Base-by-base conservation (phyloP, 306 rosid genomes). In the Astragalus glycyphyllos region DNA sequence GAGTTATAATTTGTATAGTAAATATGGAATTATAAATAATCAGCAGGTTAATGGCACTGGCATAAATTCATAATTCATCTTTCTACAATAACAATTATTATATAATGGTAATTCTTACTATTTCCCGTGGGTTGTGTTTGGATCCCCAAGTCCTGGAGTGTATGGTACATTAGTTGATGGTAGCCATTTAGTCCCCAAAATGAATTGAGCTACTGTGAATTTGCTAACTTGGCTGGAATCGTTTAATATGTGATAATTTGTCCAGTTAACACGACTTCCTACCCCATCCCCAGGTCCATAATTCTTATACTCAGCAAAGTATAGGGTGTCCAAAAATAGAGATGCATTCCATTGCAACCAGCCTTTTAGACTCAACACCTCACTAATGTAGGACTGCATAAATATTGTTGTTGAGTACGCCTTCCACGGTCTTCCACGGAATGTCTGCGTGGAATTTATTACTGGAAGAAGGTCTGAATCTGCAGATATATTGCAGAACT, bases 361-460 rank as follows among this genome's bases (percentile, higher is more conserved):
- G 32, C 98, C 98, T 69, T 86, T 66, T 2, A 92, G 90, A 59
- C 76, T 76, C 31, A 89, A 6, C 56, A 65, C 75, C 7, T 72
- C 55, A 59, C 90, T 80, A 7, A 89, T 50, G 72, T 75, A 86
- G 0, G 87, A 77, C 8, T 92, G 85, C 89, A 92, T 81, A 53
- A 92, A 49, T 15, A 89, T 7, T 7, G 96, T 86, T 37, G 87
- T 48, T 0, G 98, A 92, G 65, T 69, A n/a, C 3, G n/a, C 38
- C 77, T 92, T 92, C 98, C 96, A 92, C 0, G 96, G 98, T 23
- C 96, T 79, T 0, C 96, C 98, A 1, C 89, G 92, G 61, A 82
- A 92, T 0, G 98, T 87, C 0, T 31, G 11, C 0, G 87, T 84
- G 44, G 83, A 35, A 71, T 78, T 86, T 0, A 79, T 29, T 0